phyloP scores from a whole-genome alignment of 148 eudicot genomes.

The Beta vulgaris region DNA sequence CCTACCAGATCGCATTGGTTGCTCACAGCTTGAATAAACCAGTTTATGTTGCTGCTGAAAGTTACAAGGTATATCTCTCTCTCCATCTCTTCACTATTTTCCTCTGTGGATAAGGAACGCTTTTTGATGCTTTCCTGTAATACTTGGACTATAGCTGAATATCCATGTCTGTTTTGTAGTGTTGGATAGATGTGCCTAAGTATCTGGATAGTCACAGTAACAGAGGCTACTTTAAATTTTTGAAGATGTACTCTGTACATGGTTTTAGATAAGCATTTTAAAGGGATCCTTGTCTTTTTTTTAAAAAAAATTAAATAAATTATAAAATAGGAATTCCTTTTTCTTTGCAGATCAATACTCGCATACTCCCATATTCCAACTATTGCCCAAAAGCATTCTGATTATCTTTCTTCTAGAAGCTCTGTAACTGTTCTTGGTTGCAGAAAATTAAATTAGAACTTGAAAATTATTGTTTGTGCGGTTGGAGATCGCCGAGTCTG shows the following conservation, averaged over 20 bases:
- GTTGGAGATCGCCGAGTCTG: not conserved
- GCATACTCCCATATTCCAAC: not conserved
- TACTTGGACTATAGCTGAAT: not conserved
- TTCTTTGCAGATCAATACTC: not conserved
- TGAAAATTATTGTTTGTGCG: not conserved
- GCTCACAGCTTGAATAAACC: slow-evolving; percentile 94
- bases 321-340: too few species aligned
- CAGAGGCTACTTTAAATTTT: not conserved
- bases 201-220: not conserved
- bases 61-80: slow-evolving; percentile 76
- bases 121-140: not conserved
- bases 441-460: not conserved
- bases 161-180: not conserved
- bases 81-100: not conserved
- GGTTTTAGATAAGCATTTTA: not conserved
- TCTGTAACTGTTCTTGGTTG: not conserved
- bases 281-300: too few species aligned
- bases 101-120: not conserved
- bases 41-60: slow-evolving; percentile 94
- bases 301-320: too few species aligned
- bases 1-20: slow-evolving; percentile 89
- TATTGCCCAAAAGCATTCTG: not conserved
- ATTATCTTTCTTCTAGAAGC: not conserved
- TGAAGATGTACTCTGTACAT: not conserved
- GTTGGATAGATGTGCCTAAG: not conserved